Percentiles rank a stretch among this genome's conserved stretches.
These are phyloP conservation scores for Cyberlindnera misumaiensis DNA, from an alignment of 805 yeast genomes.

Conservation along the genomic window DNA sequence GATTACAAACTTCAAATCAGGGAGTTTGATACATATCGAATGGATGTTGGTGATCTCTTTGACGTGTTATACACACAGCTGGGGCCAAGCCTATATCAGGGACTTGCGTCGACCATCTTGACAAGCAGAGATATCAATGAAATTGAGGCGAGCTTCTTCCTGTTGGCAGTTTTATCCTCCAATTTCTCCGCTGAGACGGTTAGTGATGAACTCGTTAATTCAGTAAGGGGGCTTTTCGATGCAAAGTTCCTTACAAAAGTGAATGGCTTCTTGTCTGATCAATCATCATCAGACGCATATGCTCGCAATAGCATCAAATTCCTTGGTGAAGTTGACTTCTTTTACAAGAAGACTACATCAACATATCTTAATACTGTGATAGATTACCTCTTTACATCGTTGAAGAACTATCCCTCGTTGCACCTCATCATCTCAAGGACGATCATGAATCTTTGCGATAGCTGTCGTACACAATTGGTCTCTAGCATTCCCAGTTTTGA, in stretches of 20 bases:
- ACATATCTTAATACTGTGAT: constrained; percentile 44
- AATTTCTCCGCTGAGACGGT: constrained; percentile 31
- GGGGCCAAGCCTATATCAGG: constrained; percentile 43
- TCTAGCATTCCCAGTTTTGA: constrained; percentile 43
- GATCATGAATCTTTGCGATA: constrained; percentile 50
- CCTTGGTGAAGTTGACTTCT: constrained; percentile 54
- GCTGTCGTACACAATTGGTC: constrained; percentile 37
- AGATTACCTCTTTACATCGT: constrained; percentile 43
- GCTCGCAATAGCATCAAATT: constrained; percentile 48
- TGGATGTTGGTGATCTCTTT: constrained; percentile 71
- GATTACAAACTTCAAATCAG: constrained; percentile 26
- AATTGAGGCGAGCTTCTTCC: constrained; percentile 56
- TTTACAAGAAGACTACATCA: constrained; percentile 43
- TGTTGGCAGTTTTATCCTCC: constrained; percentile 49
- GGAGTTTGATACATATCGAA: constrained; percentile 64
- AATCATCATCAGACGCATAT: constrained; percentile 16
- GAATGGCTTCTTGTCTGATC: constrained; percentile 11
- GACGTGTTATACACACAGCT: constrained; percentile 65
- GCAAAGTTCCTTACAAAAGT: constrained; percentile 23
- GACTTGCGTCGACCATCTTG: constrained; percentile 32
- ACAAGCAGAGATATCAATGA: constrained; percentile 26
- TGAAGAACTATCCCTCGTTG: constrained; percentile 22
- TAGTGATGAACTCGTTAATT: constrained; percentile 11
- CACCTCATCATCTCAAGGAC: constrained; percentile 45
- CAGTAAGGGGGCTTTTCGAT: constrained; percentile 24